Conservation (phyloP, 768 basidiomycete genomes). For the Tremella fuciformis region DNA sequence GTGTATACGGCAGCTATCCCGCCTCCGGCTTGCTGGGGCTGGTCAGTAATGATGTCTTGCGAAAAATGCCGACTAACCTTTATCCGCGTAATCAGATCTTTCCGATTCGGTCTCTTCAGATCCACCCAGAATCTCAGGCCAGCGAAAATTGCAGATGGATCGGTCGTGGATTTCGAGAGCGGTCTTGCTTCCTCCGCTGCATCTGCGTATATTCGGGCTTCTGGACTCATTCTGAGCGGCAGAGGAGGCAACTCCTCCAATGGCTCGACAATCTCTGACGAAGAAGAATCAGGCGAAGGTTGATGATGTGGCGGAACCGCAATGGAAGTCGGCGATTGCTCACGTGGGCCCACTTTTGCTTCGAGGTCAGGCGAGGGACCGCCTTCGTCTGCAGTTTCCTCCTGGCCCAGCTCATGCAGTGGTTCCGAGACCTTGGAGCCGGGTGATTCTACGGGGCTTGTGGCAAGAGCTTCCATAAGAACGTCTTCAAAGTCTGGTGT, state of each 20-base stretch:
- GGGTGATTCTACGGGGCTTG: too few relatives aligned
- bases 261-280: not conserved
- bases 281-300: not conserved
- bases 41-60: not conserved
- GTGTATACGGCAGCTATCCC: constrained; percentile 14
- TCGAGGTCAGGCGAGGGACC: too few relatives aligned
- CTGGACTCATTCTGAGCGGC: too few relatives aligned
- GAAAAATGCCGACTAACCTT: constrained; percentile 10
- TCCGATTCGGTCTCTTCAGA: constrained; percentile 16
- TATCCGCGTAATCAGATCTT: constrained; percentile 12
- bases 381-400: too few relatives aligned
- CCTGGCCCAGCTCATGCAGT: too few relatives aligned
- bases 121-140: constrained; percentile 27
- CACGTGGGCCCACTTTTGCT: too few relatives aligned
- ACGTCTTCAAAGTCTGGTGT: too few relatives aligned
- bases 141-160: constrained; percentile 14
- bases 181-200: too few relatives aligned
- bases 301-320: not conserved
- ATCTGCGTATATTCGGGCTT: too few relatives aligned
- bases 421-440: too few relatives aligned
- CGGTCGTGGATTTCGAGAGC: not conserved
- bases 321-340: too few relatives aligned
- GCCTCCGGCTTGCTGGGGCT: constrained; percentile 18
- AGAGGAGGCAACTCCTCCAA: not conserved
- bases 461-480: too few relatives aligned